Evolutionary conservation across 345 rosid species (phyloP), one percentile per base, ranked within the genome.

Genomic region (Camelina neglecta): DNA sequence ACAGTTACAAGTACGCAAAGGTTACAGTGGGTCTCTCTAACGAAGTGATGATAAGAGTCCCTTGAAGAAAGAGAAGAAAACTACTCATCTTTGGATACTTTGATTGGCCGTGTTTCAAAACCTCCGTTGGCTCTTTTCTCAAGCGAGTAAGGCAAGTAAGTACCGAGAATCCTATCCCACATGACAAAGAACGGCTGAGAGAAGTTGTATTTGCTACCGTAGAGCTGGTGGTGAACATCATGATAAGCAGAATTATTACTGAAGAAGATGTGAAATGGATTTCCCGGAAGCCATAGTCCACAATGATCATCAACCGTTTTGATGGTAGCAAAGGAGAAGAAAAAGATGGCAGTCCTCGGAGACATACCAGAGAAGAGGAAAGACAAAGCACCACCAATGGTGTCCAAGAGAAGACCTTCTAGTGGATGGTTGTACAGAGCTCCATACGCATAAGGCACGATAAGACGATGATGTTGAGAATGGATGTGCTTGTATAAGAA

Each of bases 161-260:
- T 90, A 33, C 92, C 90, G 0, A 87, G 89, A 70, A 91, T 84
- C 81, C 75, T 74, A 77, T 91, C 96, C 96, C 94, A 91, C 84
- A 82, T 48, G 55, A 88, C 82, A 20, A 91, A 91, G 85, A 90
- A 91, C 3, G 96, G 96, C 78, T 87, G 96, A 4, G 93, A 88
- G 81, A 88, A 88, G 79, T 87, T 90, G 79, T 86, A 85, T 80
- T 88, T 90, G 66, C 53, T 88, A 3, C 96, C 96, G n/a, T 87
- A 89, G 33, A 91, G 89, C 71, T 91, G 96, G 54, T 91, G 96
- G 75, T 91, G 96, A 71, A 91, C 83, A 72, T 91, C 94, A 57
- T 91, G 96, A 60, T 91, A 91, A 48, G 92, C 96, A 15, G 92
- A 83, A 60, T 91, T 91, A 83, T 91, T 91, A 67, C 69, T 87